phyloP scores from a whole-genome alignment of 148 eudicot genomes.

The Polygonum aviculare region DNA sequence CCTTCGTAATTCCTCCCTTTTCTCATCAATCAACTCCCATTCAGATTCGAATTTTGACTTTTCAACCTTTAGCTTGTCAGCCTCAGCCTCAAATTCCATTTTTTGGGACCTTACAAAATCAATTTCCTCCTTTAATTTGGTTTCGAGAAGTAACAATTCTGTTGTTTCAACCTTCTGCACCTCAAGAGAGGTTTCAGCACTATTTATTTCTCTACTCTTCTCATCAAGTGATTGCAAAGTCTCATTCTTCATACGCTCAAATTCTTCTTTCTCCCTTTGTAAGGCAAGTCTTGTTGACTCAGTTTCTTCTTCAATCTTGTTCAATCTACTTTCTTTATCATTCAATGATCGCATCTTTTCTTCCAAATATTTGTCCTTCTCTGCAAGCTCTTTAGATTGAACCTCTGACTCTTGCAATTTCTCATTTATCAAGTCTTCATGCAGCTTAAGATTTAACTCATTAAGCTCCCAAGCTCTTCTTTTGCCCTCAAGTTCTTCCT shows the following conservation, averaged over 20 bases:
- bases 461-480: constrained; percentile 85
- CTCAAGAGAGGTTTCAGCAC: constrained; percentile 54
- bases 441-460: constrained; percentile 69
- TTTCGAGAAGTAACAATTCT: constrained; percentile 58
- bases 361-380: constrained; percentile 55
- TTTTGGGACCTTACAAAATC: constrained; percentile 72
- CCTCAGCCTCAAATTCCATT: constrained; percentile 63
- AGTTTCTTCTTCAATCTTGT: constrained; percentile 37
- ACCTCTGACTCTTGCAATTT: constrained; percentile 59
- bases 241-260: constrained; percentile 28
- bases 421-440: constrained; percentile 53
- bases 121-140: constrained; percentile 78
- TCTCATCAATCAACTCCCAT: constrained; percentile 86
- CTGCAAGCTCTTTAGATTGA: constrained; percentile 41
- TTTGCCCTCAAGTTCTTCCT: constrained; percentile 64
- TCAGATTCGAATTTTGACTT: constrained; percentile 85
- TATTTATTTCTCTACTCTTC: constrained; percentile 37
- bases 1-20: constrained; percentile 58
- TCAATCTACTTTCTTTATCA: constrained; percentile 48
- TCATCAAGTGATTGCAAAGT: constrained; percentile 44
- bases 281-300: constrained; percentile 34
- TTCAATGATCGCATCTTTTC: constrained; percentile 37
- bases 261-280: constrained; percentile 50
- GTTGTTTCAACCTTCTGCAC: constrained; percentile 66
- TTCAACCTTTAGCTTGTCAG: constrained; percentile 61